These are phyloP conservation scores for Discostella stelligera DNA, from an alignment of 352 stramenopile species.

Conservation along the genomic window DNA sequence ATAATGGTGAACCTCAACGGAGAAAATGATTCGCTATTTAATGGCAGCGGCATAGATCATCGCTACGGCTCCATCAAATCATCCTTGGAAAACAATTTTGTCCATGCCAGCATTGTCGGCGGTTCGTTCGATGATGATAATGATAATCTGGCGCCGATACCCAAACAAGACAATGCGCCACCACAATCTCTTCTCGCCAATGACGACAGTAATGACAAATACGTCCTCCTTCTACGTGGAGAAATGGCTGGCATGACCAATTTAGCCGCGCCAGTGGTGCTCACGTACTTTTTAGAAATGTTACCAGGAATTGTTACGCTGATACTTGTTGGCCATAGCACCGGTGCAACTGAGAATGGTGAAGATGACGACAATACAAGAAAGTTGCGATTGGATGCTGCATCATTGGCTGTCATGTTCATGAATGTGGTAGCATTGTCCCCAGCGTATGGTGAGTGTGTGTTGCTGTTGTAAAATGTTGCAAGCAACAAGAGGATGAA, in stretches of 20 bases:
- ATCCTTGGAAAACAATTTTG: background rate
- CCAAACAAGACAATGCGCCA: too few species aligned
- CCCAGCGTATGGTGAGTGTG: constrained; percentile 73
- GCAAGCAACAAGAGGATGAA: background rate
- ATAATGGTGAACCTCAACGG: constrained; percentile 13
- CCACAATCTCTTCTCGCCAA: background rate
- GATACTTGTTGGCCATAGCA: constrained; percentile 25
- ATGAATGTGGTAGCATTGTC: constrained; percentile 74
- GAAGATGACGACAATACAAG: constrained; percentile 4
- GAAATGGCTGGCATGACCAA: constrained; percentile 26
- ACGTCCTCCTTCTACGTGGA: constrained; percentile 11
- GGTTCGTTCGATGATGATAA: background rate
- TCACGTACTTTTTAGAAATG: constrained; percentile 39
- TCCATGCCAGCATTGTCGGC: background rate
- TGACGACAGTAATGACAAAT: background rate
- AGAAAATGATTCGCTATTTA: constrained; percentile 2
- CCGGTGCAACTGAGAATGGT: background rate
- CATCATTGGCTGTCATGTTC: constrained; percentile 83
- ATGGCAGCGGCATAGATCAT: background rate
- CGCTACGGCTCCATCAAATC: constrained; percentile 8
- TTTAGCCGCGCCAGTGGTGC: constrained; percentile 24
- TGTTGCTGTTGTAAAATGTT: background rate
- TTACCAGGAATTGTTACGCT: constrained; percentile 35
- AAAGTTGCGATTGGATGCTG: constrained; percentile 71
- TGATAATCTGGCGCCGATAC: background rate